These are phyloP conservation scores for Fusarium virguliforme DNA, from an alignment of 2,329 filamentous ascomycete species.

Conservation along the genomic window DNA sequence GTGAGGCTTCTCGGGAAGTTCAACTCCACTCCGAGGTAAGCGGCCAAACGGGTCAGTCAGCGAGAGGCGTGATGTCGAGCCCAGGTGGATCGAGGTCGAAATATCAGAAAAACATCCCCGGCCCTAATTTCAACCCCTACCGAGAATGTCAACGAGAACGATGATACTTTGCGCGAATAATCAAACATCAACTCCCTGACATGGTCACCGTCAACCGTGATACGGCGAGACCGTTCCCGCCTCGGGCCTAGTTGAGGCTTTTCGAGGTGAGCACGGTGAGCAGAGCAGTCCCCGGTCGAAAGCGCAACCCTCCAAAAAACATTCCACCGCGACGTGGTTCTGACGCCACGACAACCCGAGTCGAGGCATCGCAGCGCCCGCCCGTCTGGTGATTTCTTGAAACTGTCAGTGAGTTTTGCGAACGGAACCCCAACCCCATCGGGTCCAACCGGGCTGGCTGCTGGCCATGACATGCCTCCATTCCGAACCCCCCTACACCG, in stretches of 20 bases:
- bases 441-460: conserved; percentile 48
- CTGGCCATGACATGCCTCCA: conserved; percentile 31
- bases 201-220: conserved; percentile 17
- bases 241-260: conserved; percentile 30
- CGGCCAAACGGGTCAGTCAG: conserved; percentile 9
- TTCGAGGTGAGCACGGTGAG: conserved; percentile 45
- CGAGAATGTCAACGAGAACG: conserved; percentile 2
- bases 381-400: conserved; percentile 44
- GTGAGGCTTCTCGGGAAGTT: conserved; percentile 6
- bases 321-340: conserved; percentile 41
- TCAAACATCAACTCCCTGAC: conserved; percentile 7
- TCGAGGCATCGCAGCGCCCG: conserved; percentile 30
- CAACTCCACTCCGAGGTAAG: conserved; percentile 10
- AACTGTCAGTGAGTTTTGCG: conserved; percentile 28
- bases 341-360: conserved; percentile 43
- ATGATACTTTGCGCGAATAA: conserved; percentile 46
- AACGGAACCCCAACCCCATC: too few species aligned
- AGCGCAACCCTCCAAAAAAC: conserved; percentile 39
- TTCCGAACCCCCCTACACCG: conserved; percentile 16
- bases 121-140: conserved; percentile 15
- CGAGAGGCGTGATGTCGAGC: conserved; percentile 3
- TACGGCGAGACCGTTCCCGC: conserved; percentile 41
- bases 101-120: background rate
- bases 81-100: conserved; percentile 12
- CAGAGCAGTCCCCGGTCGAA: conserved; percentile 20